Conservation (phyloP, 495 filamentous ascomycete genomes). For the Xylaria grammica region DNA sequence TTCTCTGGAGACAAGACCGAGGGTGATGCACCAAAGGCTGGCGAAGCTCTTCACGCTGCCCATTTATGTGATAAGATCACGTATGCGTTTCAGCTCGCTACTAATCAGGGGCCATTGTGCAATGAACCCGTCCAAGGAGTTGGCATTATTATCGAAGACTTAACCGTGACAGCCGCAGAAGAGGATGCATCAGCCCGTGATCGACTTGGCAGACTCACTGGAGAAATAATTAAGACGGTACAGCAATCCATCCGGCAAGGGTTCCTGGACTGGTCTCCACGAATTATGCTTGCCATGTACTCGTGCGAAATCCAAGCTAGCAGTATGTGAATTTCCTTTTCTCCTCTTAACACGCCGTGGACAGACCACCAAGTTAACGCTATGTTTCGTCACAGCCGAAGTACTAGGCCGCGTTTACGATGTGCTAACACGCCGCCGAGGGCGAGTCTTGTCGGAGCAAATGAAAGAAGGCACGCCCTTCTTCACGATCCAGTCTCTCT, state of each 20-base stretch:
- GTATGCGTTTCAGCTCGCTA: constrained; percentile 95
- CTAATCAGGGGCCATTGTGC: constrained; percentile 86
- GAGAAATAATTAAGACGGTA: constrained; percentile 87
- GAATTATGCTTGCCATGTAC: constrained; percentile 97
- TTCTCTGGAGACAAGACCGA: constrained; percentile 53
- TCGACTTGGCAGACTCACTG: constrained; percentile 78
- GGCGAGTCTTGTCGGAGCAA: constrained; percentile 83
- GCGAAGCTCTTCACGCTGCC: constrained; percentile 65
- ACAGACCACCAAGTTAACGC: constrained; percentile 22
- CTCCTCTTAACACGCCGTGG: background rate
- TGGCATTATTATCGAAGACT: constrained; percentile 87
- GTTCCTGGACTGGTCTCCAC: constrained; percentile 94
- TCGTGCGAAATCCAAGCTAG: constrained; percentile 95
- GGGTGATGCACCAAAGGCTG: constrained; percentile 37
- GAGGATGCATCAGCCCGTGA: constrained; percentile 66
- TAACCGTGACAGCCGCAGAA: constrained; percentile 62
- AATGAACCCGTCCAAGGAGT: constrained; percentile 92
- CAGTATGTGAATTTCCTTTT: constrained; percentile 58
- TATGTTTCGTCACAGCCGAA: constrained; percentile 62
- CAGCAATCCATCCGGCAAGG: constrained; percentile 84
- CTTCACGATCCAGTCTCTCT: constrained; percentile 84
- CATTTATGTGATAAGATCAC: constrained; percentile 89
- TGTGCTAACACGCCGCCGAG: constrained; percentile 88
- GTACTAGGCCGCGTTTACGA: constrained; percentile 94
- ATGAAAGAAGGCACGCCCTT: constrained; percentile 96